A percentile compares a stretch with the other conserved stretches of the same genome.
These are phyloP conservation scores for Aspergillus udagawae DNA, from an alignment of 2,329 filamentous ascomycete species.

Conservation along the genomic window DNA sequence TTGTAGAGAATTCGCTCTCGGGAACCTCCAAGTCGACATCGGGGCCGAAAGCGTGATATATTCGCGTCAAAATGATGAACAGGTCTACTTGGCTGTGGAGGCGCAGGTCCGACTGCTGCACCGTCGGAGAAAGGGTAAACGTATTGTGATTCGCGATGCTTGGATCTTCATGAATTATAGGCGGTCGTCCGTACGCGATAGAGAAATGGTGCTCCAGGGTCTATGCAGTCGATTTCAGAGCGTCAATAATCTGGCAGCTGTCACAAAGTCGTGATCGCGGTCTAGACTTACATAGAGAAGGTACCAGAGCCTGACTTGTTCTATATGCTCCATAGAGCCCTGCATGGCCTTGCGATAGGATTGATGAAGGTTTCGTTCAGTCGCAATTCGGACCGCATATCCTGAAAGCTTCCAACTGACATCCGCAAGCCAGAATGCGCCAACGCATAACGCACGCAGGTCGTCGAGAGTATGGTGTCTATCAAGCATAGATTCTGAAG, in stretches of 20 bases:
- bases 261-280: background rate
- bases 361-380: slow-evolving; percentile 41
- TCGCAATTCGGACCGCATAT: slow-evolving; percentile 41
- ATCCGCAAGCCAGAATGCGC: slow-evolving; percentile 54
- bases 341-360: slow-evolving; percentile 40
- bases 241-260: background rate
- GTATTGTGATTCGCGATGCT: slow-evolving; percentile 35
- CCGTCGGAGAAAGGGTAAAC: slow-evolving; percentile 27
- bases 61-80: slow-evolving; percentile 43
- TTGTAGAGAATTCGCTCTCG: slow-evolving; percentile 37
- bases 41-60: slow-evolving; percentile 42
- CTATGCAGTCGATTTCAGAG: slow-evolving; percentile 18
- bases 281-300: slow-evolving; percentile 37
- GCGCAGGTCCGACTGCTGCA: slow-evolving; percentile 33
- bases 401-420: slow-evolving; percentile 48
- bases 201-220: slow-evolving; percentile 43
- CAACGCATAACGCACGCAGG: slow-evolving; percentile 52
- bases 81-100: slow-evolving; percentile 42
- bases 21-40: slow-evolving; percentile 41
- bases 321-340: slow-evolving; percentile 34
- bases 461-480: slow-evolving; percentile 50
- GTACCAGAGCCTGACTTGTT: slow-evolving; percentile 39
- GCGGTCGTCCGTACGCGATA: slow-evolving; percentile 42
- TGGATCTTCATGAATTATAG: slow-evolving; percentile 40
- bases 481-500: slow-evolving; percentile 51